Evolutionary conservation across 2,329 filamentous ascomycete species (phyloP), one percentile per base, ranked within the genome.

Genomic region (Colletotrichum cereale): DNA sequence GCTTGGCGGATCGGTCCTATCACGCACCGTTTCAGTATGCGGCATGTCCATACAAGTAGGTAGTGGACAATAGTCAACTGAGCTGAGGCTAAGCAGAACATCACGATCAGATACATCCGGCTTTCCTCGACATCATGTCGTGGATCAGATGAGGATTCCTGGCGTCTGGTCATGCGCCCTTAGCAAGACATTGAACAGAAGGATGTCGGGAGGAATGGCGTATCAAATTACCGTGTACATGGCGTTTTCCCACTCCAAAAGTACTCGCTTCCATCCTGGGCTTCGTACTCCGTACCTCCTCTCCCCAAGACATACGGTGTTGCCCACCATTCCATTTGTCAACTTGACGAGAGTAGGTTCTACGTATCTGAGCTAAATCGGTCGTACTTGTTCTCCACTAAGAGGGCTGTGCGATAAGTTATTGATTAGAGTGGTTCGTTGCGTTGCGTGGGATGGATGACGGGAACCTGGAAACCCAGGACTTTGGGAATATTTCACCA

Each of bases 351-450:
- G 62, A 71, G 62, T 34, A 66, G 61, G 36, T 56, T 34, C 29
- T 55, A 42, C 36, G 40, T 67, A 67, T 67, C 64, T 62, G 68
- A 62, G 68, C 68, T 62, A 62, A 58, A 62, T 71, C 18, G 44
- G 64, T 67, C 68, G 34, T 42, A 34, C 40, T 50, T 34, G 31
- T 48, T 71, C 64, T 29, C 68, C 68, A 71, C 68, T 57, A 26
- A 50, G 34, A 42, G 57, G 68, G 68, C 68, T 71, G 68, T 71
- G 68, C 64, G 64, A 67, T 50, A 18, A 57, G n/a, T 62, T 71
- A 67, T 71, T 62, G 64, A 62, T 26, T 52, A 34, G 38, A 52
- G 50, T 71, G 64, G 64, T 67, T 62, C 42, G 57, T 62, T 67
- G 64, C 68, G 68, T 71, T 67, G 64, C 55, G 55, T 61, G 55